phyloP scores from a whole-genome alignment of 176 grass and related monocot species.

The Musa acuminata region DNA sequence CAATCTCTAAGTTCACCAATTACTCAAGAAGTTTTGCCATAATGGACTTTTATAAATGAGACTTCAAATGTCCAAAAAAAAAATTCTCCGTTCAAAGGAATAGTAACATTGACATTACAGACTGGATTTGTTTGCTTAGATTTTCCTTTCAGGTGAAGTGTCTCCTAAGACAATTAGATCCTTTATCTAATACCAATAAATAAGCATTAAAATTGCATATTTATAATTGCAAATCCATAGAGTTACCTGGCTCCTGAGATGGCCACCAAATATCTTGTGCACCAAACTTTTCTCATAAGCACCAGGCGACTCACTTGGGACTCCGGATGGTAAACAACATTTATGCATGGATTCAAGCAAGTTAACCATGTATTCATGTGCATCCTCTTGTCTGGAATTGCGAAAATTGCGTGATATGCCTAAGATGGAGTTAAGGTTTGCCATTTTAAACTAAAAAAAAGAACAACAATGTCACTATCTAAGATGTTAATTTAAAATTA shows the following conservation, averaged over 20 bases:
- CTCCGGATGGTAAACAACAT: constrained; percentile 87
- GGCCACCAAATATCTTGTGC: constrained; percentile 92
- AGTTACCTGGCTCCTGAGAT: constrained; percentile 66
- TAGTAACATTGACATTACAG: neutral
- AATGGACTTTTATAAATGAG: neutral
- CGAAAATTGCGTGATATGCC: constrained; percentile 88
- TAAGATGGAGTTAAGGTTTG: constrained; percentile 39
- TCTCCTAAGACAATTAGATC: neutral
- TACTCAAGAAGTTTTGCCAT: neutral
- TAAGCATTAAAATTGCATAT: no score
- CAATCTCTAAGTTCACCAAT: no score
- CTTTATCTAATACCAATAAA: no score
- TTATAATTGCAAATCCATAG: neutral
- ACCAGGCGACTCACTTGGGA: constrained; percentile 64
- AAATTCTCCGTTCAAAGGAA: neutral
- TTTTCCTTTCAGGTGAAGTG: neutral
- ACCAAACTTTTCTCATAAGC: constrained; percentile 97
- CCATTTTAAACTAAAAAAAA: neutral
- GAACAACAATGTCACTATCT: no score
- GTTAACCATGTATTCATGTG: constrained; percentile 97
- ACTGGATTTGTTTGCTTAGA: no score
- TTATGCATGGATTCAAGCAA: constrained; percentile 98
- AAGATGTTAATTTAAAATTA: no score
- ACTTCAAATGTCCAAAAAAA: neutral
- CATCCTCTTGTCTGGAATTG: constrained; percentile 92